Evolutionary conservation across 2,329 filamentous ascomycete genomes (phyloP).

Genomic region (Canariomyces notabilis): DNA sequence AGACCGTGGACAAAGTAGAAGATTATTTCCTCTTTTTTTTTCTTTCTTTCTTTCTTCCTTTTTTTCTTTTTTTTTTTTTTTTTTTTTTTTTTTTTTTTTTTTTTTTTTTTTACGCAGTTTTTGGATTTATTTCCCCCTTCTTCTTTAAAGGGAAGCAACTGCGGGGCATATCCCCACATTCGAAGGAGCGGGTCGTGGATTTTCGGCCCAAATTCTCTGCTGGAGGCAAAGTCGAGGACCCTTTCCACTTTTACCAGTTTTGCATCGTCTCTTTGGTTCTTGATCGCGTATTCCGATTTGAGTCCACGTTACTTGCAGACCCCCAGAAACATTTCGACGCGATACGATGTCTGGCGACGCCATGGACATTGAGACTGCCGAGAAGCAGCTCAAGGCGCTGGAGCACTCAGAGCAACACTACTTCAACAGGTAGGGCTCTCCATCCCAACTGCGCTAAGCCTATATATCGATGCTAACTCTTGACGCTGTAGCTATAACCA

Average conservation of each 20-base stretch:
- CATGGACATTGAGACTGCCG: slow-evolving; percentile 56
- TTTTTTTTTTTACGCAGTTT: too few species aligned
- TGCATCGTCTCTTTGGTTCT: background rate
- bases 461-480: slow-evolving; percentile 32
- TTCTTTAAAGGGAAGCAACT: slow-evolving; percentile 3
- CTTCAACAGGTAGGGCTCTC: slow-evolving; percentile 76
- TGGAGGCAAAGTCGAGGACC: too few species aligned
- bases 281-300: background rate
- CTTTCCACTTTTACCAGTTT: background rate
- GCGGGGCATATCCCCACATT: slow-evolving; percentile 22
- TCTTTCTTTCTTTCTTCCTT: too few species aligned
- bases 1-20: too few species aligned
- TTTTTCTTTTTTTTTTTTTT: too few species aligned
- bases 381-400: slow-evolving; percentile 64
- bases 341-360: slow-evolving; percentile 40
- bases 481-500: slow-evolving; percentile 75
- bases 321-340: background rate
- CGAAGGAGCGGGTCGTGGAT: slow-evolving; percentile 17
- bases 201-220: slow-evolving; percentile 26
- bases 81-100: too few species aligned
- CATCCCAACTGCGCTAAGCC: background rate
- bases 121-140: too few species aligned
- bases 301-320: background rate
- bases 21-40: too few species aligned
- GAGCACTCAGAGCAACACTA: slow-evolving; percentile 97